These are phyloP conservation scores for Colletotrichum lini DNA, from an alignment of 2,329 filamentous ascomycete species.

Conservation along the genomic window DNA sequence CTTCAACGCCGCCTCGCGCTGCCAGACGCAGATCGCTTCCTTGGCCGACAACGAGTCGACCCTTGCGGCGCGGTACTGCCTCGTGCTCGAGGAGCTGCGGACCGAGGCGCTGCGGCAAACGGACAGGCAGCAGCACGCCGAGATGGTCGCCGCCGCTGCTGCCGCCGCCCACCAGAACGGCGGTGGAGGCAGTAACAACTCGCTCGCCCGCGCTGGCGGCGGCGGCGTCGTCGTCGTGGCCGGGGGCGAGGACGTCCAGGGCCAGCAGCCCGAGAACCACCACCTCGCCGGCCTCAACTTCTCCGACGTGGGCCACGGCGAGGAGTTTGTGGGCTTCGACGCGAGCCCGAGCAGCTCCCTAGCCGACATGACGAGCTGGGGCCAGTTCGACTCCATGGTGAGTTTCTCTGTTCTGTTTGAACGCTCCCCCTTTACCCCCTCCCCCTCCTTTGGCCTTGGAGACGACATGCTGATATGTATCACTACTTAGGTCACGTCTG, in stretches of 20 bases:
- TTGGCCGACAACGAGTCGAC: slow-evolving; percentile 55
- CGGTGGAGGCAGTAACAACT: background rate
- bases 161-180: background rate
- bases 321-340: slow-evolving; percentile 36
- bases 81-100: slow-evolving; percentile 56
- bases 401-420: background rate
- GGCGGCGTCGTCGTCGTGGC: background rate
- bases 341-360: slow-evolving; percentile 32
- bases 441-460: too few species aligned
- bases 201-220: too few species aligned
- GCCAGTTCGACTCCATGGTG: slow-evolving; percentile 42
- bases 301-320: slow-evolving; percentile 13
- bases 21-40: slow-evolving; percentile 56
- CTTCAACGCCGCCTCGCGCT: slow-evolving; percentile 55
- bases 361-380: slow-evolving; percentile 42
- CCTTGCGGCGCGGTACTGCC: slow-evolving; percentile 57
- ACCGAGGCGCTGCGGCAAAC: slow-evolving; percentile 40
- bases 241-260: slow-evolving; percentile 12
- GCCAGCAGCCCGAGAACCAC: slow-evolving; percentile 14
- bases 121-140: slow-evolving; percentile 8
- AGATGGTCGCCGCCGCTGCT: background rate
- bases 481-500: slow-evolving; percentile 25
- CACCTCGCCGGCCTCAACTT: slow-evolving; percentile 16
- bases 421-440: too few species aligned
- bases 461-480: background rate